Evolutionary conservation across 2,329 filamentous ascomycete genomes (phyloP), one percentile per base, ranked within the genome.

Genomic region (Hypoxylon sp.): DNA sequence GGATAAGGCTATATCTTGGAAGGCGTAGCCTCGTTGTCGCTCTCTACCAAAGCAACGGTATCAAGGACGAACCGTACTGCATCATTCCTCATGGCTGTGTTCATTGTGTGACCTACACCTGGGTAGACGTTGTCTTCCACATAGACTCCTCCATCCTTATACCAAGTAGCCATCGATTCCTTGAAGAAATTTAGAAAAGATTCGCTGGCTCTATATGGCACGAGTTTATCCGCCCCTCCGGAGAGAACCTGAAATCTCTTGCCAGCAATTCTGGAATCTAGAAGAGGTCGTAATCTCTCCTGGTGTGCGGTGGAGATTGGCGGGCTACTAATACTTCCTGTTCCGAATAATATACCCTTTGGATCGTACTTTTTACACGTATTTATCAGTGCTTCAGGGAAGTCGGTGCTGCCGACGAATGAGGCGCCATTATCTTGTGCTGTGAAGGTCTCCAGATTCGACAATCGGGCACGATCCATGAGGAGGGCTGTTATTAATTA

Each of bases 371-470:
- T 84, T 20, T 83, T 79, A 28, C 93, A 85, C 0, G 87, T 83
- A 0, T 84, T 78, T 1, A 94, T 78, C 6, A 97, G 84, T 0
- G 87, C 83, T 0, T 78, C 75, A 0, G 94, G 94, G 71, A 97
- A 97, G 72, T 94, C 91, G 39, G 79, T 79, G 59, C 91, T 93
- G 2, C 93, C 92, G 0, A 96, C 73, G 72, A 98, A 96, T 0
- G 83, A 78, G 0, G 81, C 77, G 0, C 89, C 89, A 0, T 83
- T 81, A 15, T 85, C 80, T 11, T 83, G 82, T 1, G 80, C 76
- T 0, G 84, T 85, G 78, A 85, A 92, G 0, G 87, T 85, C 13
- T 82, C 68, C 10, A 91, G 80, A 71, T 89, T 92, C 0, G 90
- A 90, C 37, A 89, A 81, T 4, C 86, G 82, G 0, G 94, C 94